Conservation (phyloP, 2,329 filamentous ascomycete species). For the Monosporascus cannonballus region DNA sequence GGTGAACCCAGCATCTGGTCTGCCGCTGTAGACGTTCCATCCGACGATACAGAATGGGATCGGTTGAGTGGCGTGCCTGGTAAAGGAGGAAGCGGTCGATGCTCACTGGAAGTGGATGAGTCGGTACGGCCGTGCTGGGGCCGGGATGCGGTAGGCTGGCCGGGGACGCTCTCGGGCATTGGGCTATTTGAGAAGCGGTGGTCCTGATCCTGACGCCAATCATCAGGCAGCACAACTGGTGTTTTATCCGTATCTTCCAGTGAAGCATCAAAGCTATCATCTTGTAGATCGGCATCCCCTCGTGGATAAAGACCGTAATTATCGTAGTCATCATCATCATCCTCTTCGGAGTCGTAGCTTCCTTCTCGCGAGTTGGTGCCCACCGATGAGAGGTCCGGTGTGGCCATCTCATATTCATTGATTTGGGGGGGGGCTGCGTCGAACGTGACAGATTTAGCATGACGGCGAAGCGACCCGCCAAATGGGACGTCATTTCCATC, state of each 20-base stretch:
- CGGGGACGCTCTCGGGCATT: constrained; percentile 48
- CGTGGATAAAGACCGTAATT: constrained; percentile 45
- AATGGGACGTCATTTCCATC: constrained; percentile 52
- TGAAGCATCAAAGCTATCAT: constrained; percentile 93
- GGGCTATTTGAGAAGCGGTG: constrained; percentile 69
- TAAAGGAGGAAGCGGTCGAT: constrained; percentile 79
- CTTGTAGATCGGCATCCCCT: constrained; percentile 55
- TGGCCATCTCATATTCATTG: constrained; percentile 98
- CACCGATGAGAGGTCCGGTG: constrained; percentile 88
- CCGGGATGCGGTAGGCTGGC: constrained; percentile 40
- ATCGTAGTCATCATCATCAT: constrained; percentile 59
- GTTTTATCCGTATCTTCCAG: constrained; percentile 96
- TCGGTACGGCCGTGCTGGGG: constrained; percentile 59
- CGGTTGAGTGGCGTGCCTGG: constrained; percentile 52
- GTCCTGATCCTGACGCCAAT: constrained; percentile 78
- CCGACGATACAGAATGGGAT: constrained; percentile 50
- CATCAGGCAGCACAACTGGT: constrained; percentile 92
- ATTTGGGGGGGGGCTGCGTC: constrained; percentile 88
- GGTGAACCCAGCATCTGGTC: constrained; percentile 64
- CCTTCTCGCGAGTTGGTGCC: constrained; percentile 86
- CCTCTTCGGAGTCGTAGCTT: constrained; percentile 82
- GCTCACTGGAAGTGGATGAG: constrained; percentile 73
- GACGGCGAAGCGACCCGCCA: constrained; percentile 66
- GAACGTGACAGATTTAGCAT: constrained; percentile 96
- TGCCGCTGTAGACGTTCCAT: constrained; percentile 61